These are phyloP conservation scores for Zygosaccharomyces siamensis DNA, from an alignment of 805 yeast genomes.

Conservation along the genomic window DNA sequence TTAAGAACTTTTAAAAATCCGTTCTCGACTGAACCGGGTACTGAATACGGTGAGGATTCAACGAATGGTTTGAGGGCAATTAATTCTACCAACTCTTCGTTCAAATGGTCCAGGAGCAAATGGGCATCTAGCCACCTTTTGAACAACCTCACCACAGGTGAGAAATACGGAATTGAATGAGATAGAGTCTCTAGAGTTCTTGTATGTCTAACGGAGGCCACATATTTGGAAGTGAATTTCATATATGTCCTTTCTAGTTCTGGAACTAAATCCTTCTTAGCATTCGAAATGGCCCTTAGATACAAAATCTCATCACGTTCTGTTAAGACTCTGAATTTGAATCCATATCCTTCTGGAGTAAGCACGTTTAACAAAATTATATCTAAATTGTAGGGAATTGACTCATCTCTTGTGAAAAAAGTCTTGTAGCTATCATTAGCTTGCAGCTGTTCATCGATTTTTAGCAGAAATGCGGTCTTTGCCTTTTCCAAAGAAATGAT, in stretches of 20 bases:
- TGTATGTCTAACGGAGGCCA: slow-evolving; percentile 72
- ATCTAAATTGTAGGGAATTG: slow-evolving; percentile 60
- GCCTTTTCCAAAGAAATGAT: slow-evolving; percentile 77
- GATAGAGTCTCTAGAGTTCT: slow-evolving; percentile 69
- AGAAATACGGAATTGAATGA: slow-evolving; percentile 64
- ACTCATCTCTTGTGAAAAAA: slow-evolving; percentile 59
- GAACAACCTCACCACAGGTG: slow-evolving; percentile 78
- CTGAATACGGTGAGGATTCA: slow-evolving; percentile 77
- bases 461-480: slow-evolving; percentile 81
- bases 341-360: slow-evolving; percentile 88
- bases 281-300: slow-evolving; percentile 63
- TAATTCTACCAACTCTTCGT: slow-evolving; percentile 77
- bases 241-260: slow-evolving; percentile 57
- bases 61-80: slow-evolving; percentile 79
- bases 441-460: slow-evolving; percentile 48
- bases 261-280: slow-evolving; percentile 54
- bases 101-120: slow-evolving; percentile 60
- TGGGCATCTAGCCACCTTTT: slow-evolving; percentile 90
- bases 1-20: slow-evolving; percentile 75
- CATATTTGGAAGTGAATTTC: slow-evolving; percentile 58
- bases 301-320: slow-evolving; percentile 80
- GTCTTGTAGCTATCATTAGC: slow-evolving; percentile 48
- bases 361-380: slow-evolving; percentile 57
- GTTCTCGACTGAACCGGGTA: slow-evolving; percentile 71
- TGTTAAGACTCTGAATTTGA: slow-evolving; percentile 67